Percentiles rank a stretch among this genome's conserved stretches.
Evolutionary conservation across 495 filamentous ascomycete species (phyloP).

Genomic region (Xylaria bambusicola): DNA sequence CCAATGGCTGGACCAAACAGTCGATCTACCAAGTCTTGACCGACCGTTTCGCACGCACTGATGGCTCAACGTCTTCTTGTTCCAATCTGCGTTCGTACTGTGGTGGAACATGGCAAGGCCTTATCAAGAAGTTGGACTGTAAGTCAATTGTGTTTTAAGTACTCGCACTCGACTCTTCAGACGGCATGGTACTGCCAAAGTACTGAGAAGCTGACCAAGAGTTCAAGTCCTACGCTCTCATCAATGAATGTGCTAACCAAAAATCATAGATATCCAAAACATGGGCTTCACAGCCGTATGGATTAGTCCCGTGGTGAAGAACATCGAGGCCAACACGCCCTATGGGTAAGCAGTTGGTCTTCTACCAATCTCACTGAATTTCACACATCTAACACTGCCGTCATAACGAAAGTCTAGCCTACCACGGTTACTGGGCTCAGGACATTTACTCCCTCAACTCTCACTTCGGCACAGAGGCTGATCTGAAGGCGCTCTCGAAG

Average conservation of each 20-base stretch:
- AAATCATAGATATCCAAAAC: conserved; percentile 56
- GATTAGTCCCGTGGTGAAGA: conserved; percentile 72
- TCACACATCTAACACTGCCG: neutral
- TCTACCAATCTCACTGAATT: neutral
- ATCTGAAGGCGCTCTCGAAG: conserved; percentile 59
- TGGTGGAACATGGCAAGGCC: conserved; percentile 71
- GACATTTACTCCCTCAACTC: conserved; percentile 63
- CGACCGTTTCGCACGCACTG: conserved; percentile 71
- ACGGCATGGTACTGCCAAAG: neutral
- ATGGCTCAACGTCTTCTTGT: conserved; percentile 60
- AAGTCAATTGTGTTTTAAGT: neutral
- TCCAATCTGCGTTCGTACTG: conserved; percentile 64
- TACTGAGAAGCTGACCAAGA: neutral
- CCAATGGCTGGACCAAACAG: conserved; percentile 61
- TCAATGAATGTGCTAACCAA: conserved; percentile 16
- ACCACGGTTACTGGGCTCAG: conserved; percentile 76
- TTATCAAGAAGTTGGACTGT: conserved; percentile 64
- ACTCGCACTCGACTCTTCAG: neutral
- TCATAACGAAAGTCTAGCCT: conserved; percentile 41
- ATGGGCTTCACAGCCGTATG: conserved; percentile 81
- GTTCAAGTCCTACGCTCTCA: no score
- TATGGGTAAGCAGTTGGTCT: conserved; percentile 48
- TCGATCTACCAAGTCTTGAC: conserved; percentile 75
- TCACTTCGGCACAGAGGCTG: conserved; percentile 63
- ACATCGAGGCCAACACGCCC: conserved; percentile 52